Evolutionary conservation across 305 asterid species (phyloP), one percentile per base, ranked within the genome.

Genomic region (Fraxinus sp.): DNA sequence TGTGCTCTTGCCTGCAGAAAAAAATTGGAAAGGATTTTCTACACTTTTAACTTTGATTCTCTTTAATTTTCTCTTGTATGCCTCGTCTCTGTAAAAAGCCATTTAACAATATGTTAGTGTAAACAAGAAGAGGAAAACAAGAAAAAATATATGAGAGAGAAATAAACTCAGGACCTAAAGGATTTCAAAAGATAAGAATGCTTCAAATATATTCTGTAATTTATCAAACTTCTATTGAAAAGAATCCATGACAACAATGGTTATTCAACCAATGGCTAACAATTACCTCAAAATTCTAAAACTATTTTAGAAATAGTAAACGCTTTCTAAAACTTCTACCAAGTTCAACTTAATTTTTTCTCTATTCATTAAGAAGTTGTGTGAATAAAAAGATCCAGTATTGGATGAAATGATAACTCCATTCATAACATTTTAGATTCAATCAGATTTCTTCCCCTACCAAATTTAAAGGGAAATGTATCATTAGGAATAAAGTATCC

Each of bases 51-150:
- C 87, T 85, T 88, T 90, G 62, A 85, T 90, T 85, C 85, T 87
- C 81, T 91, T 92, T 36, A 86, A 62, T 85, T 89, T 92, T 82
- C 94, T 89, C 84, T 87, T 88, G 89, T 88, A 87, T 30, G 87
- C 82, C 24, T 91, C 93, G 20, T 90, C 95, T 80, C 95, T 90
- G 91, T 73, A 66, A 36, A 59, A 78, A 7, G 28, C n/a, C 43
- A 66, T 16, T 3, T 7, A 30, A 10, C 46, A 11, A 20, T 13
- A 14, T 41, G 41, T 79, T 59, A 68, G 68, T 28, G 26, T 49
- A 16, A 37, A 49, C 73, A 70, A 41, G 13, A 26, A 18, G 22
- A 66, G 18, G 36, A 22, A 66, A 66, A 66, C 36, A 3, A 66
- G 36, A 26, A 66, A 66, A 28, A 4, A 66, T 26, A 24, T 26